Conservation (phyloP, 768 basidiomycete genomes). For the Terana coerulea region DNA sequence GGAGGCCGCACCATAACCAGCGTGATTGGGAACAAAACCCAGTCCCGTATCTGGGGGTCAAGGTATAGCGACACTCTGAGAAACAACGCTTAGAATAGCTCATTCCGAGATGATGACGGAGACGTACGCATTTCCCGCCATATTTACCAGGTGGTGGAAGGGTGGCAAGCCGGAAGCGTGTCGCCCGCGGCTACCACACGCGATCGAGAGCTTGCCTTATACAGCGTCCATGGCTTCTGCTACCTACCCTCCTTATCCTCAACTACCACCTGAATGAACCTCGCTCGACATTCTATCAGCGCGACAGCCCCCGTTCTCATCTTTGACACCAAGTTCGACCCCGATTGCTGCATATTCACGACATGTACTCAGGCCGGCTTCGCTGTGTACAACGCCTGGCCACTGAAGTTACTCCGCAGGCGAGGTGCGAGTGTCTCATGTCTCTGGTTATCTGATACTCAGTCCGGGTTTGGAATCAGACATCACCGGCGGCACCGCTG, state of each 20-base stretch:
- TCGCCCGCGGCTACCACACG: conserved; percentile 2
- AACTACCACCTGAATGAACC: conserved; percentile 56
- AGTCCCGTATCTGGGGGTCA: conserved; percentile 93
- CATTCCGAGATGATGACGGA: not conserved
- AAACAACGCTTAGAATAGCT: not conserved
- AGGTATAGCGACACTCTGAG: conserved; percentile 60
- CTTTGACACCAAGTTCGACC: conserved; percentile 74
- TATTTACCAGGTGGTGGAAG: conserved; percentile 12
- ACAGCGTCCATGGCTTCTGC: conserved; percentile 7
- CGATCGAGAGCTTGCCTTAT: conserved; percentile 12
- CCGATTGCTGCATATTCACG: conserved; percentile 80
- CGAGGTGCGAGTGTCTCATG: conserved; percentile 49
- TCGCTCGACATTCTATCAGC: conserved; percentile 81
- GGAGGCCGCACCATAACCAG: conserved; percentile 79
- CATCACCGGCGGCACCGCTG: conserved; percentile 73
- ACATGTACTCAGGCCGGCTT: conserved; percentile 77
- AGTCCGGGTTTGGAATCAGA: conserved; percentile 40
- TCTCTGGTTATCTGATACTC: conserved; percentile 13
- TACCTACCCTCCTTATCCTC: not conserved
- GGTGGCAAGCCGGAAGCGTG: conserved; percentile 3
- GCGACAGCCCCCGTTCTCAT: conserved; percentile 72
- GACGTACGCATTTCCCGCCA: conserved; percentile 29
- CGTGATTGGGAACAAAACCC: conserved; percentile 95
- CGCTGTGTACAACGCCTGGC: conserved; percentile 75
- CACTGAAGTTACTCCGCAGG: conserved; percentile 74